Conservation (phyloP, 371 early-diverging fungal genomes). For the Mortierella sp. region DNA sequence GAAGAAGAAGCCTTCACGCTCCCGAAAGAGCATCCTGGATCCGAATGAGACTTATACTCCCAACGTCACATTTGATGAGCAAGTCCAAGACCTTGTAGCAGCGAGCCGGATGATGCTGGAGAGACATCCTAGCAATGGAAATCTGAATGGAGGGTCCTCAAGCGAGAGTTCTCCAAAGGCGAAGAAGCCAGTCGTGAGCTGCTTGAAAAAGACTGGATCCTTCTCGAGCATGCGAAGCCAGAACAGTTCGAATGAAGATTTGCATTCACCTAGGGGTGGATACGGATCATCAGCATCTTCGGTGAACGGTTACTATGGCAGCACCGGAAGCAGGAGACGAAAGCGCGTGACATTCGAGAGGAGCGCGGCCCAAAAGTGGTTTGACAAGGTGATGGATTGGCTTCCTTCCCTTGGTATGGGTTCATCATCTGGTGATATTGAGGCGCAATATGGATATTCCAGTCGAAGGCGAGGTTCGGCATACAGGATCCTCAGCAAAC, state of each 20-base stretch:
- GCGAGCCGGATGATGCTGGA: slow-evolving; percentile 31
- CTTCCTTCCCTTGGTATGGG: slow-evolving; percentile 7
- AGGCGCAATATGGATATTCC: slow-evolving; percentile 7
- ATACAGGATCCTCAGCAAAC: not conserved
- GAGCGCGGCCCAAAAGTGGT: slow-evolving; percentile 16
- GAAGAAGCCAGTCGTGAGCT: slow-evolving; percentile 45
- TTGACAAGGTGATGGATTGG: slow-evolving; percentile 8
- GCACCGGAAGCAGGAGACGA: not conserved
- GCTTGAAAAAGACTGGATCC: slow-evolving; percentile 41
- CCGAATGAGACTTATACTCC: slow-evolving; percentile 27
- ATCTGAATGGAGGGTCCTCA: not conserved
- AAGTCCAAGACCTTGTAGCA: slow-evolving; percentile 37
- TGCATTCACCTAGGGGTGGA: slow-evolving; percentile 10
- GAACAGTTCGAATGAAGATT: slow-evolving; percentile 15
- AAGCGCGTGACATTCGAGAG: slow-evolving; percentile 42
- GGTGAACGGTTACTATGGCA: not conserved
- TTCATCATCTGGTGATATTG: slow-evolving; percentile 6
- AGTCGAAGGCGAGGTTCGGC: not conserved
- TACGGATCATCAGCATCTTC: slow-evolving; percentile 26
- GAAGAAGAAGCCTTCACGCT: slow-evolving; percentile 9
- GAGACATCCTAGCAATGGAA: slow-evolving; percentile 6
- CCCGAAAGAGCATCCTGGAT: slow-evolving; percentile 21
- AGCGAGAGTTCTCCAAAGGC: slow-evolving; percentile 9
- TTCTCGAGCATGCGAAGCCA: slow-evolving; percentile 18
- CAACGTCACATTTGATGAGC: slow-evolving; percentile 37